Evolutionary conservation across 257 asterid species (phyloP).

Genomic region (Capsicum rhomboideum): DNA sequence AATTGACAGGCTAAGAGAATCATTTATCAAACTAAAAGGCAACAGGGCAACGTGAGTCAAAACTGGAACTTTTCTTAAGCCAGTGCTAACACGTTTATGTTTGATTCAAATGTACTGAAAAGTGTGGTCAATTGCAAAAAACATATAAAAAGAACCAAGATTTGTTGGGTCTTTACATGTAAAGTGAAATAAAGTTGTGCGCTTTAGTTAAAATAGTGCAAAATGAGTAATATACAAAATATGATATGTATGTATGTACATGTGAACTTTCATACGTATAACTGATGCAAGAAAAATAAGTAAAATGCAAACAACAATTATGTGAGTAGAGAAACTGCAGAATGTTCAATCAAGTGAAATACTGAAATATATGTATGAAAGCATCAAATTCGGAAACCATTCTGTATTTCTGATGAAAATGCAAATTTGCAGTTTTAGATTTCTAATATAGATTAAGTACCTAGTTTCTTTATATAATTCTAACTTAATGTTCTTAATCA

Average conservation of each 20-base stretch:
- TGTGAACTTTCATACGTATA: not conserved
- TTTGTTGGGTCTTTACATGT: not conserved
- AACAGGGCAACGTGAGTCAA: not conserved
- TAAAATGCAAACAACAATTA: not conserved
- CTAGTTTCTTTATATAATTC: not conserved
- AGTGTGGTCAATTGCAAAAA: not conserved
- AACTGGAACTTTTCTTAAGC: not conserved
- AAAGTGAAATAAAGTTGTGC: not conserved
- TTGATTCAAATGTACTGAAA: not conserved
- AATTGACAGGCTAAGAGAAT: not conserved
- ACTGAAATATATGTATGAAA: not conserved
- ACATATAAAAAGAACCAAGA: not conserved
- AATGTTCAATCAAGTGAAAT: not conserved
- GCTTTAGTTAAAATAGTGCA: not conserved
- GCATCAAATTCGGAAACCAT: not conserved
- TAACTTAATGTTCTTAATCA: not conserved
- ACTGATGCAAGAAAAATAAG: not conserved
- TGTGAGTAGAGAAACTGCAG: not conserved
- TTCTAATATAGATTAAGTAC: not conserved
- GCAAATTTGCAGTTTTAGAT: not conserved
- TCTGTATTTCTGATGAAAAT: not conserved
- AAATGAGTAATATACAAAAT: not conserved
- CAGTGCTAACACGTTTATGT: not conserved
- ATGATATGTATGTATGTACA: not conserved
- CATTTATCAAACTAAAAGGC: not conserved